Evolutionary conservation across 225 moss, liverwort and hornwort genomes (phyloP).

Genomic region (Pleurozium schreberi): DNA sequence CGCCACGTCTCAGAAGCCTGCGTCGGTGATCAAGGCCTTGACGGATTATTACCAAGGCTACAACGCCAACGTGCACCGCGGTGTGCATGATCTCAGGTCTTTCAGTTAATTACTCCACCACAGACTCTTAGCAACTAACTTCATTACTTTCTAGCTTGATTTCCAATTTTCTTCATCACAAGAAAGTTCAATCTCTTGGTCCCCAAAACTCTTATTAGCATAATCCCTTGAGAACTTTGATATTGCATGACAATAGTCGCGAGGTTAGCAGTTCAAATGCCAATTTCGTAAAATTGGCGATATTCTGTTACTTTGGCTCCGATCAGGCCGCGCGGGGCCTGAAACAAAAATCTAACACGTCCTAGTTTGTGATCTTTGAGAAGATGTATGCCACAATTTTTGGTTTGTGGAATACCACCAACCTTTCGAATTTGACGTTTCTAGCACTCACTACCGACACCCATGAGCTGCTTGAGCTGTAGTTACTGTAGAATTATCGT

Average conservation of each 20-base stretch:
- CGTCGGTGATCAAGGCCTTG: conserved; percentile 44
- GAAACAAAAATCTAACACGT: neutral
- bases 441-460: neutral
- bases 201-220: no score
- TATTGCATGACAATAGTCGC: neutral
- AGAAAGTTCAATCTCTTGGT: no score
- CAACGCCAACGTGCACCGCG: conserved; percentile 90
- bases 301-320: neutral
- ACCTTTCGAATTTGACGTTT: neutral
- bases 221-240: neutral
- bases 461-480: neutral
- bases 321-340: neutral
- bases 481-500: neutral
- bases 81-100: conserved; percentile 78
- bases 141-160: neutral
- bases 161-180: neutral
- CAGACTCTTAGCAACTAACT: neutral
- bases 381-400: neutral
- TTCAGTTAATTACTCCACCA: no score
- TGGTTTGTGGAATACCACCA: neutral
- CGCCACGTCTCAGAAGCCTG: conserved; percentile 84
- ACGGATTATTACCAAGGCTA: conserved; percentile 62
- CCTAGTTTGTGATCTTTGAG: neutral
- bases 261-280: neutral
- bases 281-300: neutral